Base-by-base conservation (phyloP, 78 protist species). In the Dictyostelium purpureum region DNA sequence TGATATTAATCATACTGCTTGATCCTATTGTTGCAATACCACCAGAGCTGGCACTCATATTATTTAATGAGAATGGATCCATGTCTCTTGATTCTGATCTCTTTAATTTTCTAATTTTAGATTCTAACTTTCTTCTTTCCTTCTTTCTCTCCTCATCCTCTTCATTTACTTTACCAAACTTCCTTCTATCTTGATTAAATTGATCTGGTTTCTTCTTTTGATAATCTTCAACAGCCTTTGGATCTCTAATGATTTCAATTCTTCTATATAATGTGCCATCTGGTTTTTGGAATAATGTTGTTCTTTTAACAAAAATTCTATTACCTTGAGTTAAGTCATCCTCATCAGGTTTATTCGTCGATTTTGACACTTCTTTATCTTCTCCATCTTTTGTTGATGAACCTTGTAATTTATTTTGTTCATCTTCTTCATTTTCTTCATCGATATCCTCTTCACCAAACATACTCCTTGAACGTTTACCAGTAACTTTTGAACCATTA, bases 211-310 rank as follows among this genome's bases (percentile, higher is more conserved):
- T 75, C 66, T 56, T 85, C 26, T 80, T 71, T 11, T 47, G 42
- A 49, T 90, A 81, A 10, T 92, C 91, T 40, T 61, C 63, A 42
- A 92, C 76, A 0, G 31, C 2, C 4, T n/a, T 38, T 28, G 95
- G 95, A 47, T 92, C 95, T 24, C 89, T 35, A 35, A 92, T 79
- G 40, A 81, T 81, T 42, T 92, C 88, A 49, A 85, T 81, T 67
- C 80, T 56, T 24, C 61, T 77, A 28, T 35, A 85, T 40, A 74
- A 19, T 28, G 51, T 74, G 26, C 95, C 95, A 61, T 92, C 95
- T 14, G 93, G 89, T 52, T 77, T 83, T 42, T 43, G 82, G 51
- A 77, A 78, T 6, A 61, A 71, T 37, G 85, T 92, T 9, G 63
- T 65, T 56, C 87, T 80, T 45, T 80, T 92, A 18, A 92, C 88